Evolutionary conservation across 2,329 filamentous ascomycete genomes (phyloP), one percentile per base, ranked within the genome.

Genomic region (Hypoxylon sp.): DNA sequence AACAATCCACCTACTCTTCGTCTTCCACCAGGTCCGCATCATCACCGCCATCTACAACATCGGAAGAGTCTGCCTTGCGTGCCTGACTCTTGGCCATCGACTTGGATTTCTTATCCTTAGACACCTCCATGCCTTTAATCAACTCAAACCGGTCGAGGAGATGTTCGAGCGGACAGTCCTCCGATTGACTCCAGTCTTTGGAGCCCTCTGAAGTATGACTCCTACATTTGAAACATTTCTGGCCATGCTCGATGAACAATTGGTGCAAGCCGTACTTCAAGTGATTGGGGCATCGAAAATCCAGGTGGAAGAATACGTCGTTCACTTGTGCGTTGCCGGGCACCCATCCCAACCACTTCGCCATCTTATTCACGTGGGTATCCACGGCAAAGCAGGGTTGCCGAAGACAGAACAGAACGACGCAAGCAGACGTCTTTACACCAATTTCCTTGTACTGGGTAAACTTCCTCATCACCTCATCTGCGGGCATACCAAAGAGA

Each of bases 101-200:
- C 48, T 69, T 69, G 6, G 59, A 51, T 43, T 71, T 68, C 46
- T 71, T 68, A 2, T 66, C 65, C 50, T 62, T 68, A 6, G 59
- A 51, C 61, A 71, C 70, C 66, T 74, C 75, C n/a, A n/a, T n/a
- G n/a, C n/a, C n/a, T n/a, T n/a, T n/a, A n/a, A n/a, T n/a, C n/a
- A n/a, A n/a, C 32, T 74, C 75, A 46, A 69, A 75, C 10, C 79
- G 75, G 43, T 76, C 69, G 15, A 82, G 69, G 5, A 82, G 73
- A n/a, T 77, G 71, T 62, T 82, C 80, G 0, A 82, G 70, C 1
- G 79, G 79, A 53, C 80, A 82, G 6, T 74, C 69, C 1, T 52
- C 34, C 6, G 73, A 84, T 15, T 87, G 79, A 3, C 87, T 81
- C 89, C 90, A 92, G 0, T 84, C 85, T 24, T 83, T 82, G 51